Base-by-base conservation (phyloP, 345 rosid genomes). In the Bretschneidera sinensis region DNA sequence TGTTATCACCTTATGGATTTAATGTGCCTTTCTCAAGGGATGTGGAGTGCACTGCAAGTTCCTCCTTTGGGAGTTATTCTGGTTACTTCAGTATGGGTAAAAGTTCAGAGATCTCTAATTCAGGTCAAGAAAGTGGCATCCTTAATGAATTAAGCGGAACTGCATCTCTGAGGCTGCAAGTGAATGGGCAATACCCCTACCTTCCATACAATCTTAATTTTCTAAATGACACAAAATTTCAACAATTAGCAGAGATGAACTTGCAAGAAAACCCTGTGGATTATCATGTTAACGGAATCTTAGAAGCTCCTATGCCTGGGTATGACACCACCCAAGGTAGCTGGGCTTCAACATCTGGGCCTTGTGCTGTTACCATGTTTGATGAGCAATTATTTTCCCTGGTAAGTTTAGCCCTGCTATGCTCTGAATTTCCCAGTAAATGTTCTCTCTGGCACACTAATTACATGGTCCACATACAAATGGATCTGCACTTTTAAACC, bases 61-160 rank as follows among this genome's bases (percentile, higher is more conserved):
- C 92, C 24, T 88, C 96, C 22, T 86, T 80, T 11, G 91, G 85
- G 48, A 84, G 87, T 69, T 86, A 82, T 70, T 81, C 85, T 14
- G 81, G 92, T 51, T 84, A 83, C 74, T 84, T 80, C 47, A 78
- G 84, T 62, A 52, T 82, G 4, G 80, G 79, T 28, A 88, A 81
- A 64, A 71, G 74, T 64, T 76, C 90, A 3, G 92, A 88, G n/a
- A 67, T 82, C 10, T 79, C 92, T 0, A 79, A 76, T 61, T 83
- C 83, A 2, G 83, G 82, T 61, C 96, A 74, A 64, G 90, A 85
- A 67, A 80, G 74, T 59, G 69, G 82, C 68, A 71, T 83, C 60
- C 81, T 85, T 48, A 78, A 76, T n/a, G 85, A 88, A 65, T 66
- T 85, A 55, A 80, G 57, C 66, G 79, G 76, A n/a, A 58, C 62